phyloP scores from a whole-genome alignment of 805 yeast genomes.

The Ogataea pini region DNA sequence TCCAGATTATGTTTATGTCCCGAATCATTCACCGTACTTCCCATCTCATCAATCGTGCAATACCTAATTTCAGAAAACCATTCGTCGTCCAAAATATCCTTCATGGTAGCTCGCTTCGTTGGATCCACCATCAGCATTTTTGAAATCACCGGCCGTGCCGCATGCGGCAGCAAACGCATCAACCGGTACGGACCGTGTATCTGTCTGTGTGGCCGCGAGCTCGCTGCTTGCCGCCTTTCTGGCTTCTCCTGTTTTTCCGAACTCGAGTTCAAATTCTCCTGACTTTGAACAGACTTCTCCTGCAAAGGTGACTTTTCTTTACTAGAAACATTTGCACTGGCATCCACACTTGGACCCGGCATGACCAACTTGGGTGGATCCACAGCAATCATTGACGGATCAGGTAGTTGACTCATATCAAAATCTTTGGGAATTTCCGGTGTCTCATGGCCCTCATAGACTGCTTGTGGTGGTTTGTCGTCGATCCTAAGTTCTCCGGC shows the following conservation, averaged over 20 bases:
- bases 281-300: neutral
- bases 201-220: constrained; percentile 47
- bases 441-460: neutral
- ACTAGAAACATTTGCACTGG: neutral
- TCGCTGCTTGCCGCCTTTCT: constrained; percentile 36
- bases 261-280: neutral
- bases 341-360: neutral
- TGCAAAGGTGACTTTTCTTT: neutral
- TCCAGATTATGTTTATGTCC: constrained; percentile 54
- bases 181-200: constrained; percentile 83
- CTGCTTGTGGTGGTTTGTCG: constrained; percentile 21
- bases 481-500: constrained; percentile 11
- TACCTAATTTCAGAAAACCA: constrained; percentile 66
- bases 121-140: constrained; percentile 67
- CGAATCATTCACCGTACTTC: constrained; percentile 42
- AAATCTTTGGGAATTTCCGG: constrained; percentile 34
- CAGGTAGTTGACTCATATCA: constrained; percentile 38
- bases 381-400: constrained; percentile 27
- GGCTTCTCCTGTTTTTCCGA: constrained; percentile 28
- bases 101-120: constrained; percentile 59
- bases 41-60: constrained; percentile 55
- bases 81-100: constrained; percentile 64
- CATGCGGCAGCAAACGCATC: constrained; percentile 80
- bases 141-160: constrained; percentile 73
- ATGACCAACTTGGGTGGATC: constrained; percentile 15